A percentile compares a stretch with the other conserved stretches of the same genome.
Conservation (phyloP, 2,329 filamentous ascomycete species). For the Alternaria dauci region DNA sequence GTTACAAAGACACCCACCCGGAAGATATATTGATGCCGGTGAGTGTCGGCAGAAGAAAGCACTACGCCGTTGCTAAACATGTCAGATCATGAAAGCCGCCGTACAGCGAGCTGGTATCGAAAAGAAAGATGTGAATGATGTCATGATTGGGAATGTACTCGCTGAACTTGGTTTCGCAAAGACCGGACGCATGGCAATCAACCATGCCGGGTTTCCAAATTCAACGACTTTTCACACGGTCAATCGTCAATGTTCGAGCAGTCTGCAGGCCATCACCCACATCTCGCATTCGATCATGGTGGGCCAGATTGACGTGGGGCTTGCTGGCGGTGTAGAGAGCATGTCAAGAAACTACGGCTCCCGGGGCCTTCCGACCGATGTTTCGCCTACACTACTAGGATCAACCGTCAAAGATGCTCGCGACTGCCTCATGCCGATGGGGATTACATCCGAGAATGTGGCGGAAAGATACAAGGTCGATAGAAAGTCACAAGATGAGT, state of each 20-base stretch:
- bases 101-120: constrained; percentile 40
- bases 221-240: constrained; percentile 81
- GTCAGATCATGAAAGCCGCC: constrained; percentile 74
- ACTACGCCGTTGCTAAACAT: constrained; percentile 65
- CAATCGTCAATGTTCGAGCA: constrained; percentile 97
- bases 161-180: constrained; percentile 86
- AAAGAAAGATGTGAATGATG: constrained; percentile 36
- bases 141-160: constrained; percentile 73
- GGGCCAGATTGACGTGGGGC: constrained; percentile 84
- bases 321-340: constrained; percentile 86
- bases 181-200: constrained; percentile 84
- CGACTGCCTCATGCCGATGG: constrained; percentile 95
- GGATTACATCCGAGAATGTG: constrained; percentile 98
- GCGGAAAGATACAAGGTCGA: constrained; percentile 84
- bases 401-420: constrained; percentile 75
- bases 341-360: constrained; percentile 89
- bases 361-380: constrained; percentile 72
- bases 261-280: constrained; percentile 92
- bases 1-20: constrained; percentile 90
- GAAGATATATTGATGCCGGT: constrained; percentile 79
- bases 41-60: constrained; percentile 59
- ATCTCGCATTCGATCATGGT: constrained; percentile 84
- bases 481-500: constrained; percentile 82
- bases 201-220: constrained; percentile 92
- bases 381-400: constrained; percentile 79